Evolutionary conservation across 2,329 filamentous ascomycete species (phyloP), one percentile per base, ranked within the genome.

Genomic region (Tolypocladium pustulatum): DNA sequence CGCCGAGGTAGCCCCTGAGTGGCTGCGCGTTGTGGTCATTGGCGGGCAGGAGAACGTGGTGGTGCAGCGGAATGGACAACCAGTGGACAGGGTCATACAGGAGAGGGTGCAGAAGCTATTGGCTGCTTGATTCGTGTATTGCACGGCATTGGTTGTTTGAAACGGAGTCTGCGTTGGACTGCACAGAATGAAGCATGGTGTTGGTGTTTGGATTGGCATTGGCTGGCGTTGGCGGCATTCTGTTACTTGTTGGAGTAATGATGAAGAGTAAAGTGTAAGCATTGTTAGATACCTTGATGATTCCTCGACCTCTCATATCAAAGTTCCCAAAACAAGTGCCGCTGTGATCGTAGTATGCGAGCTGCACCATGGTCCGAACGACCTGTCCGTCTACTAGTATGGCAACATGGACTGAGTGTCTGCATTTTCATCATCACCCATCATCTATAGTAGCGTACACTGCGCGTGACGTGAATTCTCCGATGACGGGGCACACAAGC

Each of bases 21-120:
- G 82, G 81, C 61, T 84, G 52, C 73, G 75, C 58, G 69, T 85
- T 3, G 75, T 84, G 20, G 74, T 71, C 41, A 72, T 85, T 43
- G 78, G 75, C 1, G 78, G 79, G 2, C 72, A 78, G 64, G 82
- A 85, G 67, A 82, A 82, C 59, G 79, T 85, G 8, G 79, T 85
- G 4, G 72, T 84, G n/a, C 75, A 81, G 68, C 71, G 74, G 36
- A 73, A 72, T 40, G 63, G 63, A n/a, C 75, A 76, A 62, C 75
- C 75, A 1, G 66, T 73, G 17, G 70, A 74, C 53, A 62, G 70
- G 22, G 65, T 72, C 10, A 69, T 76, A 57, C 65, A 68, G n/a
- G 72, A 71, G 59, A 68, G 72, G 41, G 73, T 74, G 20, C 67
- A 71, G 59, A 71, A 67, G 64, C 60, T 74, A 36, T 52, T 73